These are phyloP conservation scores for Podospora pseudopauciseta DNA, from an alignment of 495 filamentous ascomycete species.

Conservation along the genomic window DNA sequence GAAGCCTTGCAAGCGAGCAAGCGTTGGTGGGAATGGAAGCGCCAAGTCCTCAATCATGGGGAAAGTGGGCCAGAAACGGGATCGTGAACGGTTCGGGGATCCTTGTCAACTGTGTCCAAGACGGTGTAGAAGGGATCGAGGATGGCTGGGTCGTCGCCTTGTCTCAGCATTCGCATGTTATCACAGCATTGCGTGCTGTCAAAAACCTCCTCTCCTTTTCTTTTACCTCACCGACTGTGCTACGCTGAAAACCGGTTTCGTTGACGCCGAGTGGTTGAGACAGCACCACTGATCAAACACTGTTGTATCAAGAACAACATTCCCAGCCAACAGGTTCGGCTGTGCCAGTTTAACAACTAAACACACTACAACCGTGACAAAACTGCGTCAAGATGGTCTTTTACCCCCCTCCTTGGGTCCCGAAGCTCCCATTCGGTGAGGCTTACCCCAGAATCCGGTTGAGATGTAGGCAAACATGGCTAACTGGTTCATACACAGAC, in stretches of 20 bases:
- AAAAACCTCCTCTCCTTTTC: not conserved
- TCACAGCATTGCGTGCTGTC: not conserved
- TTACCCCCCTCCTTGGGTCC: constrained; percentile 63
- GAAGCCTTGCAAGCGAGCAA: not conserved
- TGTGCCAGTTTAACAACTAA: not conserved
- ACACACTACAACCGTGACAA: not conserved
- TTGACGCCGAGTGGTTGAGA: not conserved
- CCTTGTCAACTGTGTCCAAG: not conserved
- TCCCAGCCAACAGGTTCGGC: not conserved
- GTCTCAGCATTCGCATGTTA: not conserved
- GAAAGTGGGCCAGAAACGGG: not conserved
- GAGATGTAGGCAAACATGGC: not conserved
- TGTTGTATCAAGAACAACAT: not conserved
- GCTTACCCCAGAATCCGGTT: not conserved
- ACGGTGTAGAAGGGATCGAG: not conserved
- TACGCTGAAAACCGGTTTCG: not conserved
- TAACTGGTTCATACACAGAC: constrained; percentile 31
- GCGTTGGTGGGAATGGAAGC: not conserved
- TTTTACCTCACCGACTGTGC: not conserved
- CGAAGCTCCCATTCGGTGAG: constrained; percentile 57
- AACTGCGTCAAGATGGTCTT: constrained; percentile 65
- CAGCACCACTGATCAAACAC: not conserved
- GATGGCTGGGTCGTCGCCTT: not conserved
- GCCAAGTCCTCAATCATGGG: not conserved
- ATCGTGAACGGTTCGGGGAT: not conserved